phyloP scores from a whole-genome alignment of 305 asterid species.

The Striga hermonthica region DNA sequence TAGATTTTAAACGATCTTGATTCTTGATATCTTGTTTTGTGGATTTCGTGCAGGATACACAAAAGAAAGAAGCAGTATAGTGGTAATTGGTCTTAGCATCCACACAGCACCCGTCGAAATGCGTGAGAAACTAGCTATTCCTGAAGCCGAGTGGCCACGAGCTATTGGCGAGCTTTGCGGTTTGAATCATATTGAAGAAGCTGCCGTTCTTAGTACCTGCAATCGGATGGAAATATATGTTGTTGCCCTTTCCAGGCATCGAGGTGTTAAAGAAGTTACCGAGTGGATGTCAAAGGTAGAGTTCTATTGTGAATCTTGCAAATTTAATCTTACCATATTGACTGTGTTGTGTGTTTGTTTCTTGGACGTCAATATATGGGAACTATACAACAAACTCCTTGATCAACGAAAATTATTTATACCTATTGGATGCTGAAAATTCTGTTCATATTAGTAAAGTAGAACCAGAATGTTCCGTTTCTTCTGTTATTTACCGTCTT shows the following conservation, averaged over 20 bases:
- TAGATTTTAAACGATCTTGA: not conserved
- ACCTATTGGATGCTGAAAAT: not conserved
- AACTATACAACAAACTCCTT: not conserved
- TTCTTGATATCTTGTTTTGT: not conserved
- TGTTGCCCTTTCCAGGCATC: slow-evolving; percentile 91
- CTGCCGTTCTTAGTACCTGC: slow-evolving; percentile 97
- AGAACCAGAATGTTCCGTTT: no score
- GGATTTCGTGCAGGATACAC: slow-evolving; percentile 65
- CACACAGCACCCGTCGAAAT: slow-evolving; percentile 89
- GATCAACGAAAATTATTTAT: not conserved
- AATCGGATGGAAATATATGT: slow-evolving; percentile 96
- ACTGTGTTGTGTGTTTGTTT: not conserved
- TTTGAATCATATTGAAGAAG: slow-evolving; percentile 94
- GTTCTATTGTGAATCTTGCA: slow-evolving; percentile 5
- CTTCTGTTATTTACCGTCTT: no score
- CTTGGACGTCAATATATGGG: not conserved
- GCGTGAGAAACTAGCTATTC: slow-evolving; percentile 94
- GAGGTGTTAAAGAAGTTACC: slow-evolving; percentile 96
- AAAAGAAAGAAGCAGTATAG: slow-evolving; percentile 86
- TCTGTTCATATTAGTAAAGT: no score
- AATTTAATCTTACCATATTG: not conserved
- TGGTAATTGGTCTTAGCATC: slow-evolving; percentile 81
- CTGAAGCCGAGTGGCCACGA: slow-evolving; percentile 96
- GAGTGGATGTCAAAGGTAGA: slow-evolving; percentile 98
- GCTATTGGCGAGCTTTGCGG: slow-evolving; percentile 84